Evolutionary conservation across 2,329 filamentous ascomycete species (phyloP), one percentile per base, ranked within the genome.

Genomic region (Aspergillus ustus): DNA sequence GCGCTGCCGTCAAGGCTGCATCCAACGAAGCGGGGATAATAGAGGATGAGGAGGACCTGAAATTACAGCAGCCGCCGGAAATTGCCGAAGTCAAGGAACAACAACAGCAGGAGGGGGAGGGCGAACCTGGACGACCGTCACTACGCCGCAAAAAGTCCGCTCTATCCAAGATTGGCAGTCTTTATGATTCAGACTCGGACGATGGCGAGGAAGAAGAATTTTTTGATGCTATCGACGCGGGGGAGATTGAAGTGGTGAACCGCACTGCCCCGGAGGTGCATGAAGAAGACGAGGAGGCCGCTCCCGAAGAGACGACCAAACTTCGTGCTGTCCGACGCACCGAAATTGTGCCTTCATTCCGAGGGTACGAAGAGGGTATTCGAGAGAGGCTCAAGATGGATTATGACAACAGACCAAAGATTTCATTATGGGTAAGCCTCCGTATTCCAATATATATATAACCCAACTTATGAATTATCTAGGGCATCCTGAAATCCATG

Each of bases 401-500:
- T 71, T 90, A 89, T 34, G 95, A 99, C 74, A 87, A 99, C 73
- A 84, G 95, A 70, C 95, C 95, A 0, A 97, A 94, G 81, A 92
- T 98, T 63, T 95, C 91, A 31, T 87, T 99, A 48, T 99, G 95
- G 95, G 93, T 96, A 86, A 79, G n/a, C n/a, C n/a, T n/a, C n/a
- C n/a, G n/a, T n/a, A n/a, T n/a, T n/a, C n/a, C n/a, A n/a, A n/a
- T n/a, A n/a, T n/a, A n/a, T n/a, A n/a, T n/a, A n/a, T n/a, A n/a
- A n/a, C n/a, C n/a, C n/a, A n/a, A n/a, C n/a, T n/a, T n/a, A n/a
- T n/a, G n/a, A n/a, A n/a, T n/a, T n/a, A n/a, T n/a, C n/a, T n/a
- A n/a, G 93, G 90, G 91, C 67, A 97, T 99, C 69, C 82, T 99
- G 66, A 99, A 98, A 81, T 98, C 94, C 22, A 98, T 99, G 95